Percentiles rank a stretch among this genome's conserved stretches.
Evolutionary conservation across 768 basidiomycete genomes (phyloP).

Genomic region (Postia placenta): DNA sequence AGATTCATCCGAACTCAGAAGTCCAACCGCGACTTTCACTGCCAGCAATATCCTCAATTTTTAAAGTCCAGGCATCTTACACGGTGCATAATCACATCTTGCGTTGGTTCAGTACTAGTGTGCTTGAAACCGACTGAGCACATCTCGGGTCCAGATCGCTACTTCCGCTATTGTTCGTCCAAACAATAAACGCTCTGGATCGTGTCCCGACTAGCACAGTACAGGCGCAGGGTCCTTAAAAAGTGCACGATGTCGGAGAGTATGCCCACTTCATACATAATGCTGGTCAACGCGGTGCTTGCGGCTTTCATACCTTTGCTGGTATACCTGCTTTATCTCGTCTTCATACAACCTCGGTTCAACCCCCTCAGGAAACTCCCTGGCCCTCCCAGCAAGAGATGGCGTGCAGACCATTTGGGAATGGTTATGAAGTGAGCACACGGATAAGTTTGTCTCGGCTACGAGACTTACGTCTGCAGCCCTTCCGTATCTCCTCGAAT

Average conservation of each 20-base stretch:
- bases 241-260: no score
- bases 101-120: no score
- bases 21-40: no score
- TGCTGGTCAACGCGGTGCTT: background rate
- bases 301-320: background rate
- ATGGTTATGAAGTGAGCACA: slow-evolving; percentile 51
- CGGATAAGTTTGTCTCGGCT: background rate
- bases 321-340: slow-evolving; percentile 20
- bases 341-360: slow-evolving; percentile 20
- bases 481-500: slow-evolving; percentile 45
- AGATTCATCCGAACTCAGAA: no score
- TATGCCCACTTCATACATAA: no score
- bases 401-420: slow-evolving; percentile 49
- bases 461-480: slow-evolving; percentile 25
- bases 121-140: no score
- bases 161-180: background rate
- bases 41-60: no score
- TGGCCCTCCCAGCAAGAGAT: slow-evolving; percentile 48
- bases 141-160: no score
- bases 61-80: no score
- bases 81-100: no score
- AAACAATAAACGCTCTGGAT: background rate
- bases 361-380: slow-evolving; percentile 50
- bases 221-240: no score
- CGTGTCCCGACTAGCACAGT: no score